Base-by-base conservation (phyloP, 1,284 basidiomycete species). In the Marasmius oreades region DNA sequence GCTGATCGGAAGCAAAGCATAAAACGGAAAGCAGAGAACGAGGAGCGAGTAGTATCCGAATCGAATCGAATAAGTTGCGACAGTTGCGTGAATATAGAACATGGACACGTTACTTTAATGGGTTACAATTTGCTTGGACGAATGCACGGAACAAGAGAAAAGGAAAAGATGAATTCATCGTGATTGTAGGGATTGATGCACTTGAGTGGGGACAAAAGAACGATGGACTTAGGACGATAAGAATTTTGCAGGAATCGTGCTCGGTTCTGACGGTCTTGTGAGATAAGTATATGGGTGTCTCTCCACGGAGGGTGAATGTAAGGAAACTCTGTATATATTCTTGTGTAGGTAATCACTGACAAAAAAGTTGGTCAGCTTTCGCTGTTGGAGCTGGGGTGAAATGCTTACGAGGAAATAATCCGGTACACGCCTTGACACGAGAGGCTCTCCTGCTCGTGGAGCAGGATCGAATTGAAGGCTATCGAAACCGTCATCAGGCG, bases 381-480 rank as follows among this genome's bases (percentile, higher is more conserved):
- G 16, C 12, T 11, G 4, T 31, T 5, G 5, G 14, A 11, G 26
- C 12, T 5, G 18, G 11, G 20, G 28, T 16, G 44, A 34, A 14
- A n/a, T 33, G 74, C 81, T 68, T 66, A 96, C 93, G 69, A 92
- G 81, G 84, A 92, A 93, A 77, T 96, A 95, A 80, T 99, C 97
- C 70, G 96, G 97, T 71, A 98, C 96, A 74, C 96, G 91, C 74
- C 96, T 86, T 68, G 95, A 95, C 61, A 99, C 96, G 58, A 99
- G 85, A 48, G 96, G 96, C 75, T 99, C 97, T 64, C 96, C 97
- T 65, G 96, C 95, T 71, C 96, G 84, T 64, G 97, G 96, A 64
- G 96, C 96, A 66, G 96, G 96, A 76, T 99, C 96, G 74, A 99
- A 99, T 86, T 99, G 96, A 74, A 99, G 82, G 88, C 94, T 96